Base-by-base conservation (phyloP, 164 flowering plant species). In the Pachysandra terminalis region DNA sequence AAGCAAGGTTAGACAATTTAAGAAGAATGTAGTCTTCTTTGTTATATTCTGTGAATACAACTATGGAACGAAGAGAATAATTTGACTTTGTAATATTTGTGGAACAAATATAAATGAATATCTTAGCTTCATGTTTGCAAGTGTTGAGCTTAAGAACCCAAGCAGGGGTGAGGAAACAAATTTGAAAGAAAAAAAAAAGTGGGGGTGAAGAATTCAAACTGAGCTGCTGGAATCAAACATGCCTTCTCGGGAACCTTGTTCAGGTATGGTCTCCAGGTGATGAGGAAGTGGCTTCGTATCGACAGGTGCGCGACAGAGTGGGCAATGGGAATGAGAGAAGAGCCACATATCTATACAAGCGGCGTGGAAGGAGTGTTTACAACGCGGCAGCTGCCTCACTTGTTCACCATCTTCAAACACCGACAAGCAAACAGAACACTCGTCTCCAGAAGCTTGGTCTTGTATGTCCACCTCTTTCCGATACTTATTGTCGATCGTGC, bases 1-100 rank as follows among this genome's bases (percentile, higher is more conserved):
- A 90, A 78, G 91, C 92, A 32, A 86, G 93, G 75, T 80, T 88
- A 66, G 93, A 90, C 76, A 90, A 88, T 72, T 77, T 88, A 56
- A 84, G 93, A 64, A 88, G 67, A 76, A 87, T 90, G 96, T 88
- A 81, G 66, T 65, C 19, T 61, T 27, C 45, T n/a, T 28, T n/a
- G 0, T 56, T 14, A 8, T 56, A 25, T 62, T 1, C 5, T n/a
- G 40, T 22, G 16, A 66, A 56, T 17, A 1, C 17, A 9, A 56
- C 62, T 25, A 9, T 41, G 53, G 25, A 56, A 56, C 0, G 13
- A 10, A 23, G 10, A 21, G 5, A 56, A 56, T 3, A 45, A 15
- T 23, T 60, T 13, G 54, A 0, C 16, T 4, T 27, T 60, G 59
- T 61, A 61, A 68, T 60, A 51, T 56, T 45, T 48, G 64, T 32